Base-by-base conservation (phyloP, 1,284 basidiomycete genomes). In the Marasmius tenuissimus region DNA sequence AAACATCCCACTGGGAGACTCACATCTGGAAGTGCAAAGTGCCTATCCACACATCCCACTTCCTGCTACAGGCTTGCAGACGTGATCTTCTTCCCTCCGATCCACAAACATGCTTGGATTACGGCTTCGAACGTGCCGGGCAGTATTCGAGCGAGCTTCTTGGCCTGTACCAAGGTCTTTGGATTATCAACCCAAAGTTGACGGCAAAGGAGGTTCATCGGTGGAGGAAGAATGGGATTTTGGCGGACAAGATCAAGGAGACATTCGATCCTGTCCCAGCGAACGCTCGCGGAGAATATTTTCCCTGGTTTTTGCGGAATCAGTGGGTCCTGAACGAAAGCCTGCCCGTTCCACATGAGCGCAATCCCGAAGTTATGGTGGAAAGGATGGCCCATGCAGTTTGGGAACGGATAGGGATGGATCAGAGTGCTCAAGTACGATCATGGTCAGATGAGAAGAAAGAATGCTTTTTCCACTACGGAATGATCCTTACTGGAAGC, bases 21-120 rank as follows among this genome's bases (percentile, higher is more conserved):
- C 76, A 78, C 61, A 73, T 76, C 20, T 74, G 77, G 54, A 64
- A 74, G 20, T 78, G 76, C 65, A 72, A 75, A 22, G 66, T 68
- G 1, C 65, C 70, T 1, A 69, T 77, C 54, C 74, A 66, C 51
- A 76, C 75, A 1, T 75, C 72, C 7, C 67, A 78, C 61, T 66
- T 68, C 50, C 71, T 79, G 27, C 69, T 63, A 2, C 66, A 60
- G 5, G 75, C 73, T n/a, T 66, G 65, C 14, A 16, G 49, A 12
- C 11, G 53, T 27, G 66, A 76, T 58, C 18, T 61, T 27, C 33
- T 75, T 7, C 77, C 76, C 7, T 61, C 67, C 7, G 68, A 78
- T 61, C 45, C 56, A 3, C 71, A 75, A 58, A 78, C 77, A 10
- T 61, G 67, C 20, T 39, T 63, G 27, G 77, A 80, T 58, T 80